A percentile compares a stretch with the other conserved stretches of the same genome.
phyloP scores from a whole-genome alignment of 2,329 filamentous ascomycete genomes.

The Knoxdaviesia capensis region DNA sequence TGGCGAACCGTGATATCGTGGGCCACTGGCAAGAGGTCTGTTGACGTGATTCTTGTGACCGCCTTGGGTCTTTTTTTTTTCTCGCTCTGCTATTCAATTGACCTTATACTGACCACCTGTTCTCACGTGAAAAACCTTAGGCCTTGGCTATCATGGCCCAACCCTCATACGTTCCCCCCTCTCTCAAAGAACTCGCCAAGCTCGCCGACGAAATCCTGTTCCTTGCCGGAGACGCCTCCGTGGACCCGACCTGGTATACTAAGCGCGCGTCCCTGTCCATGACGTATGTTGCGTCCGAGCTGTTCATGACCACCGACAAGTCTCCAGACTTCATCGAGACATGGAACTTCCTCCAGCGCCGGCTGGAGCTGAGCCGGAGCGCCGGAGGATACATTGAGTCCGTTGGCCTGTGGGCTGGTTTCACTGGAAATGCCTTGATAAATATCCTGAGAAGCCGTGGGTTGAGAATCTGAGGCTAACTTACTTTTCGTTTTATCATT shows the following conservation, averaged over 20 bases:
- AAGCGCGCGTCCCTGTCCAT: slow-evolving; percentile 35
- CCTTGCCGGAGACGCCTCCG: slow-evolving; percentile 59
- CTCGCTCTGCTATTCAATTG: neutral
- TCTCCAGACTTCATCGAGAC: slow-evolving; percentile 59
- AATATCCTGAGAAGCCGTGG: slow-evolving; percentile 82
- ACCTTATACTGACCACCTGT: neutral
- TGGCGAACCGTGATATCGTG: slow-evolving; percentile 53
- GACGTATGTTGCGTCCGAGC: slow-evolving; percentile 53
- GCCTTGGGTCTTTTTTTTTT: neutral
- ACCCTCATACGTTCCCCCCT: slow-evolving; percentile 54
- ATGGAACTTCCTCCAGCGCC: slow-evolving; percentile 55
- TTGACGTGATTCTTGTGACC: slow-evolving; percentile 4
- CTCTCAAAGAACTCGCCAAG: slow-evolving; percentile 56
- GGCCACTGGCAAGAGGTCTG: slow-evolving; percentile 71
- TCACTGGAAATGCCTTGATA: slow-evolving; percentile 55
- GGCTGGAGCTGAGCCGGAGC: slow-evolving; percentile 47
- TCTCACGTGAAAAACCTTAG: slow-evolving; percentile 17
- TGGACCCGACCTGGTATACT: slow-evolving; percentile 77
- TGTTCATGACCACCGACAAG: slow-evolving; percentile 85
- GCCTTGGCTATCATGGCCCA: slow-evolving; percentile 83
- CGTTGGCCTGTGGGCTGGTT: slow-evolving; percentile 60
- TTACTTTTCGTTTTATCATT: too few species aligned
- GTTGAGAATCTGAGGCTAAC: slow-evolving; percentile 13
- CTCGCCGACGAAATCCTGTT: slow-evolving; percentile 89
- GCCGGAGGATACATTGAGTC: slow-evolving; percentile 42